Conservation (phyloP, 2,329 filamentous ascomycete genomes). For the Rutstroemia sp. region DNA sequence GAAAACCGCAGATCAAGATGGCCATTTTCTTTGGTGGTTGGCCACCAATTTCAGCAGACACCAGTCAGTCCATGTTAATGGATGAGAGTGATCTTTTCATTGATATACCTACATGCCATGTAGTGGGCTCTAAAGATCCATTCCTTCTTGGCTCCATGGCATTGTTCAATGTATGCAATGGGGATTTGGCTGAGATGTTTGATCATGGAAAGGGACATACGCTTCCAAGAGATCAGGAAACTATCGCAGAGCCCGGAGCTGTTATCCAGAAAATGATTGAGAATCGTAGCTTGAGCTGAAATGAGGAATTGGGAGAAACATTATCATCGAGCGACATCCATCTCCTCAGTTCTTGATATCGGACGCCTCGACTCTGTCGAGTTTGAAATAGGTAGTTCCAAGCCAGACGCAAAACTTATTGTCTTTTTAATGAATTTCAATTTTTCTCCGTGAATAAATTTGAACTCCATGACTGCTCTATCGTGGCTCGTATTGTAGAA, state of each 20-base stretch:
- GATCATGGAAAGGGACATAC: constrained; percentile 60
- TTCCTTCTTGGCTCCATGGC: constrained; percentile 55
- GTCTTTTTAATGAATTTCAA: too few relatives aligned
- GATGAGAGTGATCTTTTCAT: constrained; percentile 43
- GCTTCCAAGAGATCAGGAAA: constrained; percentile 42
- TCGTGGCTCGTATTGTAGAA: too few relatives aligned
- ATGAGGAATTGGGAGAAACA: too few relatives aligned
- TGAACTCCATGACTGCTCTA: too few relatives aligned
- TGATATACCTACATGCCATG: constrained; percentile 45
- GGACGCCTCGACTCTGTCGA: too few relatives aligned
- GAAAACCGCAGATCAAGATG: constrained; percentile 31
- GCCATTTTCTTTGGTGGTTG: constrained; percentile 45
- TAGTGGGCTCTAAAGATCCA: constrained; percentile 49
- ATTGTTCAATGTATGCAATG: constrained; percentile 54
- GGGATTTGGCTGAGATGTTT: constrained; percentile 52
- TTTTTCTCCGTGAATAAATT: too few relatives aligned
- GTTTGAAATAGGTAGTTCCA: too few relatives aligned
- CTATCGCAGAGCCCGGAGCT: constrained; percentile 28
- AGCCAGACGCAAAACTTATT: too few relatives aligned
- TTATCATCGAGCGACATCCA: too few relatives aligned
- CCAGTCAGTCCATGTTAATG: constrained; percentile 38
- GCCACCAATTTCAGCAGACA: constrained; percentile 41
- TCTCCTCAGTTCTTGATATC: too few relatives aligned
- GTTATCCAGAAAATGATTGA: constrained; percentile 10
- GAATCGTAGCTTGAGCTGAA: not conserved